Conservation (phyloP, 495 filamentous ascomycete genomes). For the Penicillium herquei region DNA sequence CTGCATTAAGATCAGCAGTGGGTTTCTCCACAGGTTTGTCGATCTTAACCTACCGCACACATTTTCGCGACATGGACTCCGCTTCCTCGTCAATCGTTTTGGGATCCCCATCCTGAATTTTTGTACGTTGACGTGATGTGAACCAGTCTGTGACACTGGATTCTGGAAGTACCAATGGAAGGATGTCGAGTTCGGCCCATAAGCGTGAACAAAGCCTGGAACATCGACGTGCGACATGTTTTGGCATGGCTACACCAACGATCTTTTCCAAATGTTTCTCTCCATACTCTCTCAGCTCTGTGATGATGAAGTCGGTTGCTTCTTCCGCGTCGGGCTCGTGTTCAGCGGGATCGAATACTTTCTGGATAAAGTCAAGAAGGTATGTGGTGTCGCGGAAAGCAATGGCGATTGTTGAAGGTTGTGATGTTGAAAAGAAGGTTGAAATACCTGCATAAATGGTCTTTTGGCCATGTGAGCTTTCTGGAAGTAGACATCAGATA, state of each 20-base stretch:
- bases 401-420: conserved; percentile 57
- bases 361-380: conserved; percentile 70
- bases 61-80: conserved; percentile 82
- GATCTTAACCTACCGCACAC: conserved; percentile 56
- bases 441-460: conserved; percentile 65
- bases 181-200: conserved; percentile 76
- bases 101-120: conserved; percentile 36
- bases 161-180: conserved; percentile 58
- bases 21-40: neutral
- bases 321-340: conserved; percentile 39
- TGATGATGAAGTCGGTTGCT: conserved; percentile 50
- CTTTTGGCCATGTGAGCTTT: conserved; percentile 31
- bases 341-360: conserved; percentile 34
- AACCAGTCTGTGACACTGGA: conserved; percentile 20
- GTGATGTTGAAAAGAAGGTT: conserved; percentile 46
- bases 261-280: conserved; percentile 65
- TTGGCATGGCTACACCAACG: conserved; percentile 51
- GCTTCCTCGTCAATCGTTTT: conserved; percentile 77
- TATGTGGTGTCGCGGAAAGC: conserved; percentile 79
- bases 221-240: conserved; percentile 47
- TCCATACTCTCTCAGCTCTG: conserved; percentile 54
- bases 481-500: neutral
- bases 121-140: conserved; percentile 7
- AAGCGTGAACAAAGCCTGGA: conserved; percentile 66
- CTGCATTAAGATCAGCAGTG: conserved; percentile 36